A percentile compares a stretch with the other conserved stretches of the same genome.
Evolutionary conservation across 768 basidiomycete genomes (phyloP).

Genomic region (Hortiboletus campestris): DNA sequence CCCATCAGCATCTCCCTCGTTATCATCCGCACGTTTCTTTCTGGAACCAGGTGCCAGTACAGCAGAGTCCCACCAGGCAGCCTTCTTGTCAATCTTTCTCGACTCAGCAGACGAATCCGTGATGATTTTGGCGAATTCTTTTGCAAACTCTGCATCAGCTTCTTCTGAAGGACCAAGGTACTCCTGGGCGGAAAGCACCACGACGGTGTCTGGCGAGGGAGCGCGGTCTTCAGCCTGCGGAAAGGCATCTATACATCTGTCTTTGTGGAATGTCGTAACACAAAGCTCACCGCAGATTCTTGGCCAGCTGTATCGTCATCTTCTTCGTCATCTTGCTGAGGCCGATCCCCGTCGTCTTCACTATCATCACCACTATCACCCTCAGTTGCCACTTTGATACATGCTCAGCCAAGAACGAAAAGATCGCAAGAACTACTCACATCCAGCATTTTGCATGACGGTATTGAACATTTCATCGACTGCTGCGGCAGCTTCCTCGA

Average conservation of each 20-base stretch:
- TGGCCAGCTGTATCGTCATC: conserved; percentile 51
- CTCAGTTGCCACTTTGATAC: conserved; percentile 32
- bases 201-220: conserved; percentile 78
- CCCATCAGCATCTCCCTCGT: conserved; percentile 48
- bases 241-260: neutral
- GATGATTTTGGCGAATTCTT: conserved; percentile 93
- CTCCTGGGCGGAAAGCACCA: conserved; percentile 71
- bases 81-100: conserved; percentile 85
- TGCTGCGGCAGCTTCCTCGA: conserved; percentile 82
- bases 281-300: conserved; percentile 52
- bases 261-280: neutral
- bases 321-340: conserved; percentile 57
- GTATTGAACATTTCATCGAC: conserved; percentile 88
- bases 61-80: conserved; percentile 88
- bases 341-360: conserved; percentile 42
- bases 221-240: conserved; percentile 60
- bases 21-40: conserved; percentile 64
- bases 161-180: conserved; percentile 81
- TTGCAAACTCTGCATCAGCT: conserved; percentile 90
- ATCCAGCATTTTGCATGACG: conserved; percentile 57
- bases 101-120: conserved; percentile 83
- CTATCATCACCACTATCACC: conserved; percentile 52
- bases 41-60: conserved; percentile 65
- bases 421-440: conserved; percentile 35
- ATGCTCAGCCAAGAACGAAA: conserved; percentile 16